These are phyloP conservation scores for Zalaria sp. DNA, from an alignment of 2,329 filamentous ascomycete genomes.

Conservation along the genomic window DNA sequence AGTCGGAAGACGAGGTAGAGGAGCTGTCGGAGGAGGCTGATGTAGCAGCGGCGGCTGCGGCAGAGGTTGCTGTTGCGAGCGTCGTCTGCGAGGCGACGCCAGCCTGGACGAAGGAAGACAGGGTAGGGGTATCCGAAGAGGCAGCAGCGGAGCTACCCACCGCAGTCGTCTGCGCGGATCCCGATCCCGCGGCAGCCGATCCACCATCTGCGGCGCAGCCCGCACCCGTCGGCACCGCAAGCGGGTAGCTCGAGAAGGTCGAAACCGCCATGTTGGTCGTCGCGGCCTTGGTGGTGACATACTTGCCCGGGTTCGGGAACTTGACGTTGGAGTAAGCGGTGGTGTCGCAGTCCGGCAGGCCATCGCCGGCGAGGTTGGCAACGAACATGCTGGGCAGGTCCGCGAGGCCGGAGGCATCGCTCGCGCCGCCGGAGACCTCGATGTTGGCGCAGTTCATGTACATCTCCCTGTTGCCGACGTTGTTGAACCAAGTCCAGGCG, in stretches of 20 bases:
- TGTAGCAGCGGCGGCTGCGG: constrained; percentile 3
- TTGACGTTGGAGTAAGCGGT: constrained; percentile 40
- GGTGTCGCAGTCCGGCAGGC: constrained; percentile 37
- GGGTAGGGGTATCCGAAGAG: not conserved
- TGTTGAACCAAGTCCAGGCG: constrained; percentile 93
- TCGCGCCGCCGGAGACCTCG: constrained; percentile 40
- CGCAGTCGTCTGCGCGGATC: not conserved
- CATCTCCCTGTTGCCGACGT: constrained; percentile 82
- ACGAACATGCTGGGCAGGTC: constrained; percentile 61
- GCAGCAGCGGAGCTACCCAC: constrained; percentile 4
- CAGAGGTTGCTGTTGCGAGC: constrained; percentile 2
- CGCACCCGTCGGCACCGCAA: constrained; percentile 11
- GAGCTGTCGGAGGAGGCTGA: not conserved
- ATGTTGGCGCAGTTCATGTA: constrained; percentile 93
- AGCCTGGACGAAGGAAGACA: constrained; percentile 1
- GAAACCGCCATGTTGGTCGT: constrained; percentile 6
- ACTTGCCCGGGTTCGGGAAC: constrained; percentile 55
- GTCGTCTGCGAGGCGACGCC: constrained; percentile 2
- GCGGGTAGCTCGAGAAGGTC: constrained; percentile 9
- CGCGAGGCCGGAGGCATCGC: constrained; percentile 41
- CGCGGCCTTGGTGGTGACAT: constrained; percentile 29
- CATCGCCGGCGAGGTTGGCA: constrained; percentile 46
- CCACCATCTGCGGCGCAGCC: constrained; percentile 8
- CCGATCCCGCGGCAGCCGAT: constrained; percentile 1
- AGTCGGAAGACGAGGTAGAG: constrained; percentile 1